Base-by-base conservation (phyloP, 768 basidiomycete species). In the Lentinula sp. region DNA sequence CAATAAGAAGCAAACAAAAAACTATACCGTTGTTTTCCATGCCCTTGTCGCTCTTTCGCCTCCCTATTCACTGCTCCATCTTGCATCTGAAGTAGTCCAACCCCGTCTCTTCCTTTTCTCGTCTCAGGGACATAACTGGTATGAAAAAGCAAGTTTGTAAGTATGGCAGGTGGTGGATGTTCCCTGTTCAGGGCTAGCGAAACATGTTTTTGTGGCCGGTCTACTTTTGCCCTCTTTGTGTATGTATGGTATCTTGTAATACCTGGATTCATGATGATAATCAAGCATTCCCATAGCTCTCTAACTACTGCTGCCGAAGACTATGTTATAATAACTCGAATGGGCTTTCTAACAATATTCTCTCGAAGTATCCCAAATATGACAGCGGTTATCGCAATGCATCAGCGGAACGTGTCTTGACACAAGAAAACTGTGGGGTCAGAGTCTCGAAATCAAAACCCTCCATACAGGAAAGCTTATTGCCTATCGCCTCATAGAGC, bases 1-100 rank as follows among this genome's bases (percentile, higher is more conserved):
- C 76, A 72, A 67, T 15, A 48, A 61, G 36, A 37, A 23, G 37
- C 23, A 41, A 36, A 15, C 35, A 41, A 36, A 41, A 23, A 41
- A 36, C 39, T 20, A 36, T 54, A 54, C 39, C 37, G 53, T 41
- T 36, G 10, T 41, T 41, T 39, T 23, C 28, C 28, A 9, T 50
- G 12, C 20, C 18, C 23, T 16, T 50, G 10, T 50, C 28, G 9
- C 49, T 6, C 28, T 23, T 50, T 50, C 16, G 8, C n/a, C 4
- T 33, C 35, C 32, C 28, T 6, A 13, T 39, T n/a, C 36, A 13
- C 36, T 41, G 13, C 8, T 39, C 18, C 15, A n/a, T 35, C n/a
- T n/a, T n/a, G 20, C 4, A 6, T 52, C 4, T 18, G 6, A 35
- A 13, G 15, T 18, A 5, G 12, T n/a, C 28, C 53, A 23, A 28